These are phyloP conservation scores for Manihot esculenta DNA, from an alignment of 441 rosid genomes.

Conservation along the genomic window DNA sequence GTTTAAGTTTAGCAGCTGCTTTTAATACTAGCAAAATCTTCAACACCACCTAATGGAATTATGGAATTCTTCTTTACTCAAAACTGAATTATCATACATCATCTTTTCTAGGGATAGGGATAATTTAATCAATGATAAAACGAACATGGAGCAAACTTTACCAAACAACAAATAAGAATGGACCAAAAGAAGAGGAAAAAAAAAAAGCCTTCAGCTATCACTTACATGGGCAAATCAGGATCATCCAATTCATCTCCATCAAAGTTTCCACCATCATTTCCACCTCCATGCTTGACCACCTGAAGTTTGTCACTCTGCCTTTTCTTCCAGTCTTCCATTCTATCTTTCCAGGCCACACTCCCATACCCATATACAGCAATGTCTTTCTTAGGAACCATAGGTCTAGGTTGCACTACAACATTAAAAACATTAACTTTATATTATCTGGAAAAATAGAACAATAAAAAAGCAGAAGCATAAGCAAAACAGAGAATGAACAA, in stretches of 20 bases:
- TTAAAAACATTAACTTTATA: constrained; percentile 1
- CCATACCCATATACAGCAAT: constrained; percentile 92
- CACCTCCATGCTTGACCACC: constrained; percentile 74
- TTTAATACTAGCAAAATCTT: neutral
- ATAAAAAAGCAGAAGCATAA: neutral
- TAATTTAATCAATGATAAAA: neutral
- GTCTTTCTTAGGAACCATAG: constrained; percentile 92
- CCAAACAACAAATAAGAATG: neutral
- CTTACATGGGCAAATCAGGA: constrained; percentile 83
- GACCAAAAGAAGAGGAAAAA: neutral
- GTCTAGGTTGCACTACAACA: constrained; percentile 73
- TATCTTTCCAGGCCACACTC: constrained; percentile 95
- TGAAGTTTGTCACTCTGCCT: constrained; percentile 86
- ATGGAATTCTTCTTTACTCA: neutral
- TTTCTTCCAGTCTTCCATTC: constrained; percentile 95
- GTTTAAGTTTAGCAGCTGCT: neutral
- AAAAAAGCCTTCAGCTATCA: neutral
- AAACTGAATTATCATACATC: neutral
- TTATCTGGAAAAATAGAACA: neutral
- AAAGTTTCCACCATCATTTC: constrained; percentile 40
- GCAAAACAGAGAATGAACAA: neutral
- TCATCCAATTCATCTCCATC: constrained; percentile 70
- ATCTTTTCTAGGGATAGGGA: neutral
- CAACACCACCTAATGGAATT: neutral
- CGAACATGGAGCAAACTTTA: neutral